Evolutionary conservation across 345 rosid species (phyloP).

Genomic region (Brassica nigra): DNA sequence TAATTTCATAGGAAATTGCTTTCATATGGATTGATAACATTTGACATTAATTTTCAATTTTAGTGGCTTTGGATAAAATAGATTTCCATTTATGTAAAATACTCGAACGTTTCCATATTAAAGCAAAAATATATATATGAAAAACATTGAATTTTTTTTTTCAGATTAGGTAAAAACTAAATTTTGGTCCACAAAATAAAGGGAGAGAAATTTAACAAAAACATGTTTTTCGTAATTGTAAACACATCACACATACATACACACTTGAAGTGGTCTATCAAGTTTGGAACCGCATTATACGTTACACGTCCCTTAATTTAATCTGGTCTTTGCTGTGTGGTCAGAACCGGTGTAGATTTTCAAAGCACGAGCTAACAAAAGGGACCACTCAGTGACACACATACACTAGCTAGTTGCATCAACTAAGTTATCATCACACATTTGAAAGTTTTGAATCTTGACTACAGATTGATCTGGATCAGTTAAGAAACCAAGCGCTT

Average conservation of each 20-base stretch:
- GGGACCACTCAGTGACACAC: slow-evolving; percentile 28
- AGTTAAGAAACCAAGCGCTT: slow-evolving; percentile 17
- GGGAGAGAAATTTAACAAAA: neutral
- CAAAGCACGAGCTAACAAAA: slow-evolving; percentile 36
- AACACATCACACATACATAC: neutral
- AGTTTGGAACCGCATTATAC: slow-evolving; percentile 23
- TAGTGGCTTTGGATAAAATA: neutral
- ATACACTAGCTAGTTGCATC: slow-evolving; percentile 2
- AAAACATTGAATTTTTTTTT: neutral
- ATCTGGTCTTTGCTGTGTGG: slow-evolving; percentile 17
- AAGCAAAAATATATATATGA: neutral
- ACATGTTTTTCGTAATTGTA: neutral
- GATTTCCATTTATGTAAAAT: neutral
- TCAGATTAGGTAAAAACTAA: neutral
- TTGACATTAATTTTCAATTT: neutral
- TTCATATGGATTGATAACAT: neutral
- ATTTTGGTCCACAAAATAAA: slow-evolving; percentile 3
- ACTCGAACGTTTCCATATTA: neutral
- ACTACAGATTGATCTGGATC: neutral
- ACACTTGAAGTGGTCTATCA: slow-evolving; percentile 24
- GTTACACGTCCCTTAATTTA: slow-evolving; percentile 18
- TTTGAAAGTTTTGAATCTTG: slow-evolving; percentile 16
- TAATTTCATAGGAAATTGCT: neutral
- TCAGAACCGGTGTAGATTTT: slow-evolving; percentile 16
- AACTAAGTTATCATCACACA: neutral